phyloP scores from a whole-genome alignment of 1,284 basidiomycete genomes.

The Sanghuangporus weigelae region DNA sequence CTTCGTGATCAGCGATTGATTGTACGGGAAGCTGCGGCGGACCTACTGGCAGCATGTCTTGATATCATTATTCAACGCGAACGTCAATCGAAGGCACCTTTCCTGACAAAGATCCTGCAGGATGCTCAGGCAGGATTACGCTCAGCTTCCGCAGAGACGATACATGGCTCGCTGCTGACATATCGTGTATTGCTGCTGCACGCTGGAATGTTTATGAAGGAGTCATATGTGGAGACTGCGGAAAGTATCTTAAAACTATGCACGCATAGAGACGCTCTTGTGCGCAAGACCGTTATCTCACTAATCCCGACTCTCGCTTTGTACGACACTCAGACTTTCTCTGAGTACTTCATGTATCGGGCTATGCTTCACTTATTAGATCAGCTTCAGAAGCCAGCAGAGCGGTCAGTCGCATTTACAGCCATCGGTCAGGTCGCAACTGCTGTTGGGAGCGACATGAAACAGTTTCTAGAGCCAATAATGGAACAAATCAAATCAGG shows the following conservation, averaged over 20 bases:
- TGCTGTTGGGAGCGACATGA: slow-evolving; percentile 92
- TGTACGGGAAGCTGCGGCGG: slow-evolving; percentile 87
- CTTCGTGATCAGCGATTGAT: slow-evolving; percentile 80
- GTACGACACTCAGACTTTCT: slow-evolving; percentile 90
- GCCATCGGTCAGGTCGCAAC: slow-evolving; percentile 91
- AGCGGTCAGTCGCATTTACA: slow-evolving; percentile 63
- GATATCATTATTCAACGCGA: slow-evolving; percentile 78
- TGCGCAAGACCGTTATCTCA: slow-evolving; percentile 90
- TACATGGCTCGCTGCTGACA: slow-evolving; percentile 91
- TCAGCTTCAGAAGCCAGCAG: slow-evolving; percentile 85
- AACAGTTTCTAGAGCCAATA: slow-evolving; percentile 90
- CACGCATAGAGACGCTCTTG: slow-evolving; percentile 80
- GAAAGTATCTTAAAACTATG: slow-evolving; percentile 89
- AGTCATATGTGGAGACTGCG: slow-evolving; percentile 84
- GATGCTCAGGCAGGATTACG: slow-evolving; percentile 88
- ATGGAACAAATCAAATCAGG: slow-evolving; percentile 89
- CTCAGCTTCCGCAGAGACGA: slow-evolving; percentile 75
- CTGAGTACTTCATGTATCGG: slow-evolving; percentile 83
- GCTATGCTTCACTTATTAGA: slow-evolving; percentile 88
- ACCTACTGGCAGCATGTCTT: slow-evolving; percentile 84
- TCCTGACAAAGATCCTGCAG: slow-evolving; percentile 75
- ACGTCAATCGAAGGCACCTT: slow-evolving; percentile 59
- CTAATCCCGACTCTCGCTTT: slow-evolving; percentile 92
- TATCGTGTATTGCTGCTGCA: slow-evolving; percentile 90
- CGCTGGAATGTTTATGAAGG: slow-evolving; percentile 94